These are phyloP conservation scores for Triticum turgidum DNA, from an alignment of 176 grass and related monocot genomes.

Conservation along the genomic window DNA sequence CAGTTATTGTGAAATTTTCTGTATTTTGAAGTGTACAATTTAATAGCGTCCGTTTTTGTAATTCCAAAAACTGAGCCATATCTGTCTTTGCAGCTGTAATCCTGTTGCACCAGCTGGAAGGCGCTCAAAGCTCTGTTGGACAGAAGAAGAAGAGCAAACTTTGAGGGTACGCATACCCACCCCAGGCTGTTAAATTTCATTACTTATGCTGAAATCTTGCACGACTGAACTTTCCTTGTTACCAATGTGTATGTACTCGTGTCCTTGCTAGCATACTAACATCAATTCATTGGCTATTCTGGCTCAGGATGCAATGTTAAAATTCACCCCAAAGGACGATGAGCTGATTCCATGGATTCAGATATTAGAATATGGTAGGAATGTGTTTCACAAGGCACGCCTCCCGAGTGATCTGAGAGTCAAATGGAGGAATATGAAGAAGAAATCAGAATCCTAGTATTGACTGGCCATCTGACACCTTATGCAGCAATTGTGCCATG, in stretches of 20 bases:
- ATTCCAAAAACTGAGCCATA: slow-evolving; percentile 9
- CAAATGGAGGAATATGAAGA: slow-evolving; percentile 78
- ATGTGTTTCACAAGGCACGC: slow-evolving; percentile 56
- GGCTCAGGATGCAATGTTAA: slow-evolving; percentile 54
- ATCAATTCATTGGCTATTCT: slow-evolving; percentile 27
- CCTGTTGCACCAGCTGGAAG: slow-evolving; percentile 33
- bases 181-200: background rate
- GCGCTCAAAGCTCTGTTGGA: slow-evolving; percentile 55
- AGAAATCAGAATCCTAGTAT: slow-evolving; percentile 22
- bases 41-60: background rate
- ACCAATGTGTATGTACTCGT: slow-evolving; percentile 3
- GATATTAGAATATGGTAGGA: slow-evolving; percentile 38
- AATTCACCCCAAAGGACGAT: slow-evolving; percentile 10
- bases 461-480: background rate
- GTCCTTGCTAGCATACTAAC: background rate
- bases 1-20: background rate
- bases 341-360: slow-evolving; percentile 45
- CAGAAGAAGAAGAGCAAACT: slow-evolving; percentile 43
- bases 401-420: slow-evolving; percentile 58
- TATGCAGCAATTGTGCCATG: background rate
- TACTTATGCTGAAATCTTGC: background rate
- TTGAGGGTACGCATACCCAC: slow-evolving; percentile 49
- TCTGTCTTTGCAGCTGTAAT: slow-evolving; percentile 58
- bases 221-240: background rate
- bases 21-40: background rate